These are phyloP conservation scores for Otatea glauca DNA, from an alignment of 176 grass and related monocot species.

Conservation along the genomic window DNA sequence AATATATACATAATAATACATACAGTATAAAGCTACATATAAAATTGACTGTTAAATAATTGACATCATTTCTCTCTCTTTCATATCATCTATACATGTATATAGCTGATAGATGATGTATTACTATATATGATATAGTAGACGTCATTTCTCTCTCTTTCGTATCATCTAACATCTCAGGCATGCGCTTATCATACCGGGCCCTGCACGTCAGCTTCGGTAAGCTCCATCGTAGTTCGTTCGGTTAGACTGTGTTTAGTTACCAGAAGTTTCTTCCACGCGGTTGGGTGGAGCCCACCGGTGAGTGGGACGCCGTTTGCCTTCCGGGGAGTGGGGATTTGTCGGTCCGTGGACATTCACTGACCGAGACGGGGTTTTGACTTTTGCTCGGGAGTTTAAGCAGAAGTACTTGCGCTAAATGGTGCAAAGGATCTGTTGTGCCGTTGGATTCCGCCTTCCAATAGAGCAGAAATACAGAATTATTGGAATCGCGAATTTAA, in stretches of 20 bases:
- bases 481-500: no score
- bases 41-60: no score
- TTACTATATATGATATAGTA: no score
- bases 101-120: no score
- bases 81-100: no score
- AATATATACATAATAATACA: no score
- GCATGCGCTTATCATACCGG: neutral
- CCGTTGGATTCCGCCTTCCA: neutral
- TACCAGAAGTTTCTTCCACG: neutral
- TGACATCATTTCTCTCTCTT: no score
- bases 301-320: neutral
- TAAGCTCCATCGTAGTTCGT: no score
- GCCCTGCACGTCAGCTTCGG: neutral
- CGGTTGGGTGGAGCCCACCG: neutral
- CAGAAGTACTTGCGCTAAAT: neutral
- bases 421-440: slow-evolving; percentile 40
- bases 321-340: neutral
- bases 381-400: slow-evolving; percentile 30
- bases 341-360: slow-evolving; percentile 23
- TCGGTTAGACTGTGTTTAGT: no score
- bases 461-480: neutral
- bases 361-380: neutral
- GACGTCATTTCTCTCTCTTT: no score
- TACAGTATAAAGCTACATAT: no score
- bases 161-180: no score